Evolutionary conservation across 495 filamentous ascomycete genomes (phyloP).

Genomic region (Lasiosphaeria hispida): DNA sequence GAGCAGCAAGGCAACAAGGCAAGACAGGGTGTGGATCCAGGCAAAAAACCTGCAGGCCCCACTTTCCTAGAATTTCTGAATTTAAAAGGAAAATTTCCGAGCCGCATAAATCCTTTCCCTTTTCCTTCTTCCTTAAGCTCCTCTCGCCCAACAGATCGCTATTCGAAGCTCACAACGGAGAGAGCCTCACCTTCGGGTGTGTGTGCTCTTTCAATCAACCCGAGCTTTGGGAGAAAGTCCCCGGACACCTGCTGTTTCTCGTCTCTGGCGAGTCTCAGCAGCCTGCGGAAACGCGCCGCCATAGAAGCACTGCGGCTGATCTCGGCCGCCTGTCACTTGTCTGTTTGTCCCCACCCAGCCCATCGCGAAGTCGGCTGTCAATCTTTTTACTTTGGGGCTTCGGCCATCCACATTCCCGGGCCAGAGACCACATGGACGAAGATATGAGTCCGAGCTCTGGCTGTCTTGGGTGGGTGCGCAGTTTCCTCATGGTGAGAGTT

Average conservation of each 20-base stretch:
- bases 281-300: constrained; percentile 95
- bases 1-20: neutral
- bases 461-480: constrained; percentile 33
- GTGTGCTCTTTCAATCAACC: constrained; percentile 34
- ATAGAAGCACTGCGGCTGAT: constrained; percentile 86
- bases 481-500: constrained; percentile 40
- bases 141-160: constrained; percentile 99
- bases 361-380: constrained; percentile 37
- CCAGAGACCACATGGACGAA: constrained; percentile 64
- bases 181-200: constrained; percentile 41
- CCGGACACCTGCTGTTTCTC: constrained; percentile 76
- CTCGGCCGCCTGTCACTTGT: constrained; percentile 60
- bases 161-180: constrained; percentile 98
- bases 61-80: constrained; percentile 9
- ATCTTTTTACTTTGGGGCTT: constrained; percentile 2
- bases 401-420: constrained; percentile 20
- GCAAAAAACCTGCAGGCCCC: neutral
- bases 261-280: constrained; percentile 15
- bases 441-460: constrained; percentile 79
- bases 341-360: constrained; percentile 43
- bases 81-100: constrained; percentile 27
- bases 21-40: neutral
- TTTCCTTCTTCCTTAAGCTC: constrained; percentile 51
- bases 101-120: constrained; percentile 15
- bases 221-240: constrained; percentile 99